These are phyloP conservation scores for Astragalus membranaceus DNA, from an alignment of 306 rosid species.

Conservation along the genomic window DNA sequence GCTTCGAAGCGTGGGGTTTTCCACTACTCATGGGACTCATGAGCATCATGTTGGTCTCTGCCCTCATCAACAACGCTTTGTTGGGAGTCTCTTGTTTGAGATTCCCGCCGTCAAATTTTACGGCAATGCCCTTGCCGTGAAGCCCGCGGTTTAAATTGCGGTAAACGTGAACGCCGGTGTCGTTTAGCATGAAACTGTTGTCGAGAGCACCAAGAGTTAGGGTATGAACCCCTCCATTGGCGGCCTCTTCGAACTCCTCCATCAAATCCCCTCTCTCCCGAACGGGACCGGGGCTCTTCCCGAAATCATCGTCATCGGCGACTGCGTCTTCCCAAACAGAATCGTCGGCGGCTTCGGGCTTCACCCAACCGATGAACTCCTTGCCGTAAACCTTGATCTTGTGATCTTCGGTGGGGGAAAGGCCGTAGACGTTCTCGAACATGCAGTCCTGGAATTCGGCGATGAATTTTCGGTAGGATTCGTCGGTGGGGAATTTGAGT, in stretches of 20 bases:
- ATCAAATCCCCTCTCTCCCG: slow-evolving; percentile 42
- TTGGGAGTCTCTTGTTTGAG: slow-evolving; percentile 36
- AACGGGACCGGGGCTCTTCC: slow-evolving; percentile 27
- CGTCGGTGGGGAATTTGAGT: slow-evolving; percentile 58
- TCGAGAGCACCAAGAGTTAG: slow-evolving; percentile 74
- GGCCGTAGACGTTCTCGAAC: slow-evolving; percentile 67
- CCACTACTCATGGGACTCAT: slow-evolving; percentile 80
- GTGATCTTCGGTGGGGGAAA: slow-evolving; percentile 66
- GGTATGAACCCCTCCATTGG: slow-evolving; percentile 82
- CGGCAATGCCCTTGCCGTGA: slow-evolving; percentile 74
- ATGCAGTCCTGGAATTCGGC: slow-evolving; percentile 65
- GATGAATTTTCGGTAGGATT: slow-evolving; percentile 56
- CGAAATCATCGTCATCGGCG: slow-evolving; percentile 31
- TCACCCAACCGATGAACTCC: slow-evolving; percentile 88
- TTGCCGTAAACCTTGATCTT: slow-evolving; percentile 74
- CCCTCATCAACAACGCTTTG: slow-evolving; percentile 70
- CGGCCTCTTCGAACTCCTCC: slow-evolving; percentile 84
- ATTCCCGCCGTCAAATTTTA: slow-evolving; percentile 43
- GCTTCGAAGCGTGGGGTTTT: slow-evolving; percentile 51
- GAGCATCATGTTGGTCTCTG: slow-evolving; percentile 83
- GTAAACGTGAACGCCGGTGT: slow-evolving; percentile 69
- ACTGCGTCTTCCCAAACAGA: slow-evolving; percentile 70
- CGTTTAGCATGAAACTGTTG: slow-evolving; percentile 74
- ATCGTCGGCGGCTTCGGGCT: slow-evolving; percentile 80
- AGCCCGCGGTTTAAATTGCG: slow-evolving; percentile 62